phyloP scores from a whole-genome alignment of 2,329 filamentous ascomycete genomes.

The Elsinoe arachidis region DNA sequence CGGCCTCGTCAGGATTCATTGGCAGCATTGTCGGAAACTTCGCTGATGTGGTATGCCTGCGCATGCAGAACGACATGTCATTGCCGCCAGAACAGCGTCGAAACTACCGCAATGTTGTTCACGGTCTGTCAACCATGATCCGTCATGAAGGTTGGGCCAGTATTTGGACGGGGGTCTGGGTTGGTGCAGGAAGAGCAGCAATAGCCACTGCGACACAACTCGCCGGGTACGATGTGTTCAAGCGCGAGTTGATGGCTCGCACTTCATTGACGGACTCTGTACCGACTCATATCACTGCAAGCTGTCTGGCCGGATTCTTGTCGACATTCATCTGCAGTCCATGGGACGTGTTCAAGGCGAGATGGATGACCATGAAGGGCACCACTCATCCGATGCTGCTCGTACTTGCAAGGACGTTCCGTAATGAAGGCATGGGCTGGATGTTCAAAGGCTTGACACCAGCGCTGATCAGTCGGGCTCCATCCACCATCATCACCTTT shows the following conservation, averaged over 20 bases:
- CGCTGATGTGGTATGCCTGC: constrained; percentile 19
- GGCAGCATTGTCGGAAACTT: constrained; percentile 20
- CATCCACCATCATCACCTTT: constrained; percentile 19
- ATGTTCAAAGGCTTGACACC: constrained; percentile 21
- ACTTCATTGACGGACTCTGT: constrained; percentile 18
- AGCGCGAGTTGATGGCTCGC: constrained; percentile 19
- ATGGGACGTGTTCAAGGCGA: constrained; percentile 21
- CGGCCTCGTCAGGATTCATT: constrained; percentile 17
- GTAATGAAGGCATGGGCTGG: constrained; percentile 18
- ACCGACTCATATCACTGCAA: constrained; percentile 19
- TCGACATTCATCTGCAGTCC: constrained; percentile 22
- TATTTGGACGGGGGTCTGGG: constrained; percentile 21
- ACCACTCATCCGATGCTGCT: constrained; percentile 15
- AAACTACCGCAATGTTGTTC: constrained; percentile 19
- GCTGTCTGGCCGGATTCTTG: constrained; percentile 20
- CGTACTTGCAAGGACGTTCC: constrained; percentile 17
- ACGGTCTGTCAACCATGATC: constrained; percentile 19
- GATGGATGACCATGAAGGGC: constrained; percentile 18
- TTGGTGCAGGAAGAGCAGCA: constrained; percentile 19
- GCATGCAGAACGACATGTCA: constrained; percentile 20
- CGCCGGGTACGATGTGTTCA: constrained; percentile 21
- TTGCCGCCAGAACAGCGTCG: constrained; percentile 16
- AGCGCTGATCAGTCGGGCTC: constrained; percentile 21
- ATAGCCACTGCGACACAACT: constrained; percentile 19
- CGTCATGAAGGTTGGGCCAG: constrained; percentile 19